phyloP scores from a whole-genome alignment of 169 alveolate species.

The Fabrea salina region DNA sequence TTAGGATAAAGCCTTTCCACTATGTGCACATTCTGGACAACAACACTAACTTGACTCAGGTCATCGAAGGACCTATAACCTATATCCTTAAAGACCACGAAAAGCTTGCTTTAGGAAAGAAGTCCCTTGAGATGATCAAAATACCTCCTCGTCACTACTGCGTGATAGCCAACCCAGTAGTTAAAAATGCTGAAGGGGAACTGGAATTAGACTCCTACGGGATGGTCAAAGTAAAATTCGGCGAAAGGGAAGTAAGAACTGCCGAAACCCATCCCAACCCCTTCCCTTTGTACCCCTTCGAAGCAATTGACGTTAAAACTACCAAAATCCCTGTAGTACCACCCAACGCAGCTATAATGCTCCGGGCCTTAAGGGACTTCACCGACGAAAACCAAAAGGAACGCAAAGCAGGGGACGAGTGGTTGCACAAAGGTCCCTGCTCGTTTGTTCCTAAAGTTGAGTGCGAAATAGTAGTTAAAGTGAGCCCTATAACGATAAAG shows the following conservation, averaged over 20 bases:
- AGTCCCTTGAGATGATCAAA: slow-evolving; percentile 32
- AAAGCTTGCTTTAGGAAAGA: slow-evolving; percentile 30
- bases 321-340: slow-evolving; percentile 49
- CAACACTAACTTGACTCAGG: slow-evolving; percentile 56
- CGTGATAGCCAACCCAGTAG: slow-evolving; percentile 45
- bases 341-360: slow-evolving; percentile 48
- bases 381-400: slow-evolving; percentile 37
- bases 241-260: slow-evolving; percentile 50
- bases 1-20: slow-evolving; percentile 61
- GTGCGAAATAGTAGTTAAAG: slow-evolving; percentile 35
- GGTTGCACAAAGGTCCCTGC: slow-evolving; percentile 62
- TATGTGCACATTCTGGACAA: slow-evolving; percentile 71
- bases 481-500: slow-evolving; percentile 39
- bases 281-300: slow-evolving; percentile 59
- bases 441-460: slow-evolving; percentile 62
- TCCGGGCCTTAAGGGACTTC: slow-evolving; percentile 64
- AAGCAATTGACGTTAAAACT: slow-evolving; percentile 12
- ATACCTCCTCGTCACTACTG: slow-evolving; percentile 47
- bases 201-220: slow-evolving; percentile 25
- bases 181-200: slow-evolving; percentile 34
- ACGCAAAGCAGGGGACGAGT: slow-evolving; percentile 68
- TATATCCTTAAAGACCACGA: slow-evolving; percentile 52
- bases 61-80: slow-evolving; percentile 43
- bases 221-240: slow-evolving; percentile 38
- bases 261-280: slow-evolving; percentile 43